Conservation (phyloP, 495 filamentous ascomycete species). For the Melanomma pulvis-pyrius region DNA sequence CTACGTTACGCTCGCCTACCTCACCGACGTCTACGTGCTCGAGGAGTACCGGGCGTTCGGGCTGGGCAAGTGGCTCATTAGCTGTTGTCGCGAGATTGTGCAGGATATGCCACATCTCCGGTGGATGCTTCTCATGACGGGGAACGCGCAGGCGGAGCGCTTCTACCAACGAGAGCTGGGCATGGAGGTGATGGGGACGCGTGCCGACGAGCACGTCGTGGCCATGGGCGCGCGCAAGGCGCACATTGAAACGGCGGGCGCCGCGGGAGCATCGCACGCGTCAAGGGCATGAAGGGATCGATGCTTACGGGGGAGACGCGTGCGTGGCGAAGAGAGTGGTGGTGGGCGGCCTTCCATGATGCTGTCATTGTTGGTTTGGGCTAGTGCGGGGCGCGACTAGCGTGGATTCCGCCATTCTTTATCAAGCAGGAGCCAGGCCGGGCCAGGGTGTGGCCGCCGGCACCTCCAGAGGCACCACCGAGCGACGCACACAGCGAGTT, state of each 20-base stretch:
- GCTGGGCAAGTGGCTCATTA: conserved; percentile 64
- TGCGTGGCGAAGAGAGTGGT: not conserved
- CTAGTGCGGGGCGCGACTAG: not conserved
- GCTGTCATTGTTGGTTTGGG: not conserved
- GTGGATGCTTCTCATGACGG: conserved; percentile 40
- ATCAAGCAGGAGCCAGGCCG: not conserved
- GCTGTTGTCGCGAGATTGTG: conserved; percentile 56
- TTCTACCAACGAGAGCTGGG: conserved; percentile 34
- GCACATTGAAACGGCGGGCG: not conserved
- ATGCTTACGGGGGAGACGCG: not conserved
- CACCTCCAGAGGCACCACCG: not conserved
- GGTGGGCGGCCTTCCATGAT: not conserved
- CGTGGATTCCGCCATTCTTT: not conserved
- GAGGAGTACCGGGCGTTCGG: conserved; percentile 60
- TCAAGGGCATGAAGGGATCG: not conserved
- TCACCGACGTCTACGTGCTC: conserved; percentile 69
- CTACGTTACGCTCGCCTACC: conserved; percentile 64
- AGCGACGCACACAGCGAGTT: not conserved
- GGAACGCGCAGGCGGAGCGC: not conserved
- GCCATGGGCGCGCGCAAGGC: conserved; percentile 27
- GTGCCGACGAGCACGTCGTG: not conserved
- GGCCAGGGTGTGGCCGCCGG: not conserved
- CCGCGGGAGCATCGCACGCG: not conserved
- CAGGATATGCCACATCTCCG: conserved; percentile 60
- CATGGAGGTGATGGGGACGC: conserved; percentile 13